Evolutionary conservation across 106 monocot genomes (phyloP).

Genomic region (Acorus calamus): DNA sequence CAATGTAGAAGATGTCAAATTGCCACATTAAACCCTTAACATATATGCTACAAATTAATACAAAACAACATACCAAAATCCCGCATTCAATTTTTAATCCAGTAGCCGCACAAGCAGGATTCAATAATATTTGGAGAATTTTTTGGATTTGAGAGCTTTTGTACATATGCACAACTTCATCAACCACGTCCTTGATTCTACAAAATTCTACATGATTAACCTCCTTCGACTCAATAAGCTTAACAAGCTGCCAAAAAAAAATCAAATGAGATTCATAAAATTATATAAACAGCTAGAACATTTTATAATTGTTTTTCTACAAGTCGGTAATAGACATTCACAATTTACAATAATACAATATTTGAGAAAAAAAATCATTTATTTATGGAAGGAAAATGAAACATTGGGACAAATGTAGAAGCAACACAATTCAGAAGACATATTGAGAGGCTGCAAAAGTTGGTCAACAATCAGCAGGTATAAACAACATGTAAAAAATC

Average conservation of each 20-base stretch:
- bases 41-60: not conserved
- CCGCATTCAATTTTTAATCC: constrained; percentile 76
- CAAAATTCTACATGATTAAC: constrained; percentile 94
- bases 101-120: constrained; percentile 70
- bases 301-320: no score
- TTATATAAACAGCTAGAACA: not conserved
- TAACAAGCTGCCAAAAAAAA: constrained; percentile 72
- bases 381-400: no score
- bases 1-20: no score
- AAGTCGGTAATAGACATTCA: no score
- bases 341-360: no score
- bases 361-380: no score
- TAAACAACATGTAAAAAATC: no score
- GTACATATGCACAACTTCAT: constrained; percentile 82
- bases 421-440: no score
- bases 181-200: constrained; percentile 83
- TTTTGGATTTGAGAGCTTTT: constrained; percentile 49
- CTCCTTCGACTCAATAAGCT: constrained; percentile 86
- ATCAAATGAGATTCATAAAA: not conserved
- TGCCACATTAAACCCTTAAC: no score
- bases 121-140: constrained; percentile 48
- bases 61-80: constrained; percentile 42
- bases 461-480: no score
- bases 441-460: no score
- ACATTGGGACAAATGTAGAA: no score